These are phyloP conservation scores for Boletus rubescentipes DNA, from an alignment of 768 basidiomycete species.

Conservation along the genomic window DNA sequence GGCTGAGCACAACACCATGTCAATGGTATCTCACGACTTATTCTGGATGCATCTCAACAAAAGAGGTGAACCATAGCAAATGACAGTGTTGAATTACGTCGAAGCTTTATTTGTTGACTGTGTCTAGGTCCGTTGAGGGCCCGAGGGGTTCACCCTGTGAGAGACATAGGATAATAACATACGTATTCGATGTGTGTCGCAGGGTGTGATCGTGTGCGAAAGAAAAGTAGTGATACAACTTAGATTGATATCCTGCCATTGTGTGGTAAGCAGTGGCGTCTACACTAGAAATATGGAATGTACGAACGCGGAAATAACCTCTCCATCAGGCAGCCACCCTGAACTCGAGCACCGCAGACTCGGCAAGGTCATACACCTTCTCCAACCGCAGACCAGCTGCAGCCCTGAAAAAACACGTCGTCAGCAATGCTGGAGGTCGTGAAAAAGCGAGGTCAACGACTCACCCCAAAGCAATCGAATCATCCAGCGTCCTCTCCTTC, in stretches of 20 bases:
- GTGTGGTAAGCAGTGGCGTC: neutral
- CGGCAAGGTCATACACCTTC: constrained; percentile 29
- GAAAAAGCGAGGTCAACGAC: neutral
- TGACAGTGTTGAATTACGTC: neutral
- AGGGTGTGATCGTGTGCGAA: neutral
- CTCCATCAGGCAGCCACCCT: constrained; percentile 14
- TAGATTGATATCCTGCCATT: neutral
- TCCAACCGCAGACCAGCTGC: constrained; percentile 21
- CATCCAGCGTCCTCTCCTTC: constrained; percentile 42
- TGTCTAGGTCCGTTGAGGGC: constrained; percentile 16
- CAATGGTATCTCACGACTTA: too few species aligned
- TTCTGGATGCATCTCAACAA: too few species aligned
- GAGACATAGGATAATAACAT: neutral
- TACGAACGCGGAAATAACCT: neutral
- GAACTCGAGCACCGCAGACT: constrained; percentile 27
- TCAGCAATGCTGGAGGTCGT: neutral
- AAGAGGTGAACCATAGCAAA: too few species aligned
- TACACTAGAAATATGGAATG: neutral
- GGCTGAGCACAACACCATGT: too few species aligned
- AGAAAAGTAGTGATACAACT: neutral
- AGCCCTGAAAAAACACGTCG: constrained; percentile 4
- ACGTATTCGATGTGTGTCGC: neutral
- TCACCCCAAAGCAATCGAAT: constrained; percentile 38
- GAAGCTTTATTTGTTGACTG: neutral
- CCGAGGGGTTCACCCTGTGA: too few species aligned